Evolutionary conservation across 2,329 filamentous ascomycete species (phyloP).

Genomic region (Stromatinia cepivora): DNA sequence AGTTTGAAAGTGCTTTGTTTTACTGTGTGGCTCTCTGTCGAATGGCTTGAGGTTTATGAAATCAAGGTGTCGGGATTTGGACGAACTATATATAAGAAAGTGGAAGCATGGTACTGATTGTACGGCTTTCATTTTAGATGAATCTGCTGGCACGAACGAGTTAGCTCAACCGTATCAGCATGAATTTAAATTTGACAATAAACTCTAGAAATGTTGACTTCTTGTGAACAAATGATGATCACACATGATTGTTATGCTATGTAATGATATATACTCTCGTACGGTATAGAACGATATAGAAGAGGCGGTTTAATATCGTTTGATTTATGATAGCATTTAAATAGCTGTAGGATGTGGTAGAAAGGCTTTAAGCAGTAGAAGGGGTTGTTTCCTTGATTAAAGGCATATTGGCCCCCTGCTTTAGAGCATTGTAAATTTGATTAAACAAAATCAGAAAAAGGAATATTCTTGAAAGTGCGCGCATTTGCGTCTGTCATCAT

Average conservation of each 20-base stretch:
- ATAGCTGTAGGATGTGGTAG: not conserved
- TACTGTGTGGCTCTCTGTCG: not conserved
- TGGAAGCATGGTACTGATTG: not conserved
- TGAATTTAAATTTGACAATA: too few relatives aligned
- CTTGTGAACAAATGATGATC: not conserved
- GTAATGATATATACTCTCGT: not conserved
- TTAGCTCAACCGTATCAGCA: not conserved
- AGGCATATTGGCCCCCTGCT: not conserved
- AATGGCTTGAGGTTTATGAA: not conserved
- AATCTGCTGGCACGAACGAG: not conserved
- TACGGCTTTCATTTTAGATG: not conserved
- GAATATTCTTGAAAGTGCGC: not conserved
- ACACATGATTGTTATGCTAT: not conserved
- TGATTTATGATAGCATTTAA: not conserved
- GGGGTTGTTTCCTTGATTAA: not conserved
- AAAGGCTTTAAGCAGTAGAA: not conserved
- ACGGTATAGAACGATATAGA: not conserved
- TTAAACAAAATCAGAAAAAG: too few relatives aligned
- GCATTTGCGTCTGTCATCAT: not conserved
- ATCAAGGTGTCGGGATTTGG: too few relatives aligned
- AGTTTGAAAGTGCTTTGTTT: not conserved
- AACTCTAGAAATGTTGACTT: not conserved
- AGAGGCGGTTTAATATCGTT: too few relatives aligned
- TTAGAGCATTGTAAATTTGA: not conserved
- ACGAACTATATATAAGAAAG: not conserved